Evolutionary conservation across 371 early-diverging fungal species (phyloP), one percentile per base, ranked within the genome.

Genomic region (Modicella reniformis): DNA sequence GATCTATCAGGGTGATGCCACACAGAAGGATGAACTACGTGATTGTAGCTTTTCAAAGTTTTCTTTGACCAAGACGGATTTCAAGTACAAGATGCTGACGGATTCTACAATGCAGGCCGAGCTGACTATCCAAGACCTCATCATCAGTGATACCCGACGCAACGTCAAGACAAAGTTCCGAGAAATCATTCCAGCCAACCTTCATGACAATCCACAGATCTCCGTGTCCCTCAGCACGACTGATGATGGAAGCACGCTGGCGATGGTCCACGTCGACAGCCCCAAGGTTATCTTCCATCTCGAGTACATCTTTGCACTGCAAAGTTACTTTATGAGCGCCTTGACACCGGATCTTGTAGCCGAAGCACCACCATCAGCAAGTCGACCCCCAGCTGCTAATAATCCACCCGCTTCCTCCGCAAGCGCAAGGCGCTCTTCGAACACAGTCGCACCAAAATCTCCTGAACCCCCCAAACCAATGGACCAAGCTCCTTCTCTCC

Each of bases 281-380:
- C 93, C 97, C 7, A 92, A 92, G 53, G 80, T 96, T 7, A 90
- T 95, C 47, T 81, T 97, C 28, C 93, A 93, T 1, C 80, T 96
- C 26, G 96, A 98, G 75, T 93, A 94, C 67, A 67, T 93, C 5
- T 91, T 94, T 71, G 85, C 88, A 6, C 77, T 95, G 6, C 75
- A 85, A 19, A 83, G 87, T 59, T 96, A 91, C 77, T 89, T 92
- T 72, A 82, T 86, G 70, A 82, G 86, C n/a, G 91, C 92, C 0
- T 84, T 90, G 63, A 70, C 66, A 9, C 56, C 59, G 9, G 56
- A 21, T 19, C 52, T 63, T 2, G 59, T 51, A 28, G n/a, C 51
- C 25, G 59, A 51, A 19, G 32, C 53, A 64, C 62, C 80, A 47
- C 34, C 76, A 53, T 65, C 63, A 30, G 62, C 57, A 10, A 47